Evolutionary conservation across 495 filamentous ascomycete genomes (phyloP).

Genomic region (Penicillium bovifimosum): DNA sequence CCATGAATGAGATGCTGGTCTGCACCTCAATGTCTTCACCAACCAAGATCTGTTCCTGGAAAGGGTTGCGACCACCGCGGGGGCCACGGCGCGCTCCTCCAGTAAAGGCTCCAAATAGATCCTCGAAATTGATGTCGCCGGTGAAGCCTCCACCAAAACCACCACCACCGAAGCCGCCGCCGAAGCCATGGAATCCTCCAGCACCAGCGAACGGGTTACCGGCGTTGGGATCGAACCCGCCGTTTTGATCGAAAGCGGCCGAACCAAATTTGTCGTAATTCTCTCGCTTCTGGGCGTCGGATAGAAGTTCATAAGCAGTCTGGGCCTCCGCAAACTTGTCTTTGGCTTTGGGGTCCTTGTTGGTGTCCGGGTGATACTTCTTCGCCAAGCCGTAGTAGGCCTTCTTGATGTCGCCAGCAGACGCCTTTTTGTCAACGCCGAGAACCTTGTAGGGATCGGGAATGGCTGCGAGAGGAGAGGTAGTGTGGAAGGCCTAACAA

Average conservation of each 20-base stretch:
- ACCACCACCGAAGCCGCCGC: conserved; percentile 48
- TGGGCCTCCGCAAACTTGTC: conserved; percentile 92
- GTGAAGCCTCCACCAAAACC: conserved; percentile 58
- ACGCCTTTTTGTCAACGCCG: conserved; percentile 74
- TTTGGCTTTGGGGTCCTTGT: conserved; percentile 86
- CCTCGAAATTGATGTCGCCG: conserved; percentile 86
- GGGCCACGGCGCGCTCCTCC: conserved; percentile 56
- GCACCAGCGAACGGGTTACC: conserved; percentile 59
- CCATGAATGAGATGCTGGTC: conserved; percentile 88
- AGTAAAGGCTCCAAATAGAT: conserved; percentile 84
- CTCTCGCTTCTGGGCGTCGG: conserved; percentile 84
- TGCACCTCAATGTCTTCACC: conserved; percentile 95
- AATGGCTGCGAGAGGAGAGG: conserved; percentile 52
- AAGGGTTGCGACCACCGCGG: conserved; percentile 52
- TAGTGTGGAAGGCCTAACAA: conserved; percentile 70
- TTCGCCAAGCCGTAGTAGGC: conserved; percentile 98
- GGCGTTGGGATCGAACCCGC: conserved; percentile 64
- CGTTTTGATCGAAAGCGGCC: conserved; percentile 76
- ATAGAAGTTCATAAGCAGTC: conserved; percentile 84
- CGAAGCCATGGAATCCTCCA: conserved; percentile 49
- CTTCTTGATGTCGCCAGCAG: conserved; percentile 90
- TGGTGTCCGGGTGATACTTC: conserved; percentile 96
- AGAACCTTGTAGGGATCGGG: conserved; percentile 82
- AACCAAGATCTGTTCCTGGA: conserved; percentile 71
- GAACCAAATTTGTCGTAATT: conserved; percentile 87